A percentile compares a stretch with the other conserved stretches of the same genome.
phyloP scores from a whole-genome alignment of 164 flowering plant genomes.

The Taxillus chinensis region DNA sequence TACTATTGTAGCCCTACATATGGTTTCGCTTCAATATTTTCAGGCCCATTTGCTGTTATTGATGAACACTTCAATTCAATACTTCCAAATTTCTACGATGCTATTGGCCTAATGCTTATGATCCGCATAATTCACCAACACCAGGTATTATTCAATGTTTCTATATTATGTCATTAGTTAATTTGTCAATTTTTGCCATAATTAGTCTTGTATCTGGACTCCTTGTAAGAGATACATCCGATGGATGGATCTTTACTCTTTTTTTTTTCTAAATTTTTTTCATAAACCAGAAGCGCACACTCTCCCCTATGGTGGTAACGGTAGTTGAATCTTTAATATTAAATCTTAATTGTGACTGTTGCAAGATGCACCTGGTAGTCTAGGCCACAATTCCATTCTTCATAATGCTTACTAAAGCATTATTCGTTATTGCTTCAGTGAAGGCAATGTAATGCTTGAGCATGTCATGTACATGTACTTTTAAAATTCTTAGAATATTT shows the following conservation, averaged over 20 bases:
- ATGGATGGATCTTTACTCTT: neutral
- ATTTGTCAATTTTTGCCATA: neutral
- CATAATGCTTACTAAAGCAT: too few species aligned
- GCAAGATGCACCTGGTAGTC: too few species aligned
- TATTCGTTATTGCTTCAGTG: too few species aligned
- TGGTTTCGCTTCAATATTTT: slow-evolving; percentile 12
- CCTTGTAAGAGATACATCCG: neutral
- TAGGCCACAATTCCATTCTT: too few species aligned
- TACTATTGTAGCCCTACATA: neutral
- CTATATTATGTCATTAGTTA: neutral
- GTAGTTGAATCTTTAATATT: too few species aligned
- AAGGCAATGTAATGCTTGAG: too few species aligned
- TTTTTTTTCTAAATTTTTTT: too few species aligned
- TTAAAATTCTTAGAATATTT: too few species aligned
- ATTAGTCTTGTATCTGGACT: neutral
- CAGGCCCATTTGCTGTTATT: slow-evolving; percentile 88
- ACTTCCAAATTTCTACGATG: slow-evolving; percentile 88
- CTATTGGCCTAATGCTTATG: slow-evolving; percentile 97
- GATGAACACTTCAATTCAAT: slow-evolving; percentile 86
- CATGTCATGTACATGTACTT: too few species aligned
- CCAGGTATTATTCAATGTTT: slow-evolving; percentile 41
- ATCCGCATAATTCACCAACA: slow-evolving; percentile 89
- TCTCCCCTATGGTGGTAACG: too few species aligned
- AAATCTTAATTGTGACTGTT: too few species aligned
- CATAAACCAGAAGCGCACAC: too few species aligned